Evolutionary conservation across 2,329 filamentous ascomycete species (phyloP).

Genomic region (Trichophaea hybrida): DNA sequence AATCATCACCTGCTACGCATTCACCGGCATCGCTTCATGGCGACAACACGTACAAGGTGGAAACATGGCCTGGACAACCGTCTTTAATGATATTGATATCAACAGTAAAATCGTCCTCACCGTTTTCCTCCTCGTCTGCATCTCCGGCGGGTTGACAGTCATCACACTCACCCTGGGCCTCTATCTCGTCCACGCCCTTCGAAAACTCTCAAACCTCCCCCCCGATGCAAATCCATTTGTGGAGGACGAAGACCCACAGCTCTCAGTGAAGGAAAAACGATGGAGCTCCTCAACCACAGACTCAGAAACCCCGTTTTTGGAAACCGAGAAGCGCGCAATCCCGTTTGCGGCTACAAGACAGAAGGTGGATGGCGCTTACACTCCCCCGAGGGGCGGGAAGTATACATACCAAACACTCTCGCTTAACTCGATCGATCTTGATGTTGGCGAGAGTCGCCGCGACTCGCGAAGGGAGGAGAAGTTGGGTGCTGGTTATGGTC

Average conservation of each 20-base stretch:
- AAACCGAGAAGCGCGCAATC: neutral
- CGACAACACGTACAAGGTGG: conserved; percentile 3
- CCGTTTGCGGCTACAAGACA: neutral
- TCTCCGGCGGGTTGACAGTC: conserved; percentile 8
- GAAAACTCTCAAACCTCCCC: conserved; percentile 9
- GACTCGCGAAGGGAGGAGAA: neutral
- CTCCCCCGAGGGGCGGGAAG: neutral
- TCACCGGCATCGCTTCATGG: conserved; percentile 14
- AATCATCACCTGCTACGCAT: conserved; percentile 15
- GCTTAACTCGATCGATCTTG: neutral
- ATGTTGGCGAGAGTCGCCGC: neutral
- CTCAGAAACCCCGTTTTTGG: neutral
- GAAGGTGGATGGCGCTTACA: neutral
- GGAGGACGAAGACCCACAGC: neutral
- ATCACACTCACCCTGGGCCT: conserved; percentile 10
- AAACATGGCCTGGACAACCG: conserved; percentile 7
- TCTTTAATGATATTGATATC: conserved; percentile 7
- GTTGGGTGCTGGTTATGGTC: conserved; percentile 1
- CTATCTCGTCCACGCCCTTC: conserved; percentile 18
- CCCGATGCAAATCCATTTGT: conserved; percentile 7
- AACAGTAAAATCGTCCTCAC: conserved; percentile 10
- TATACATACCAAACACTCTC: neutral
- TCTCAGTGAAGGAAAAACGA: neutral
- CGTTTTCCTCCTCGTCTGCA: conserved; percentile 10
- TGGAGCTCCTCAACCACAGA: neutral